Evolutionary conservation across 352 stramenopile species (phyloP).

Genomic region (Pythium dissimile): DNA sequence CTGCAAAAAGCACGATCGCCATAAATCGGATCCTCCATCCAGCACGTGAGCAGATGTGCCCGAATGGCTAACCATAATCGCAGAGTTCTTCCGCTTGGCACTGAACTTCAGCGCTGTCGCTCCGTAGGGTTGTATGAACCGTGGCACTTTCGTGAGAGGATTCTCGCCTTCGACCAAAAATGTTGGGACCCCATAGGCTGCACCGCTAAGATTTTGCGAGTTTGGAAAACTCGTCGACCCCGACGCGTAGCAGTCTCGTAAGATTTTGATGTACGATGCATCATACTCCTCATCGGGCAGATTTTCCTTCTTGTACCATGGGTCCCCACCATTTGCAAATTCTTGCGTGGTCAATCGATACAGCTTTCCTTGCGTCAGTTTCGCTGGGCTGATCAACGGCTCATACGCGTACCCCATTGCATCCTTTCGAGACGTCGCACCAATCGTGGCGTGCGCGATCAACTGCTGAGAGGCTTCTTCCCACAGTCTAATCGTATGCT

Average conservation of each 20-base stretch:
- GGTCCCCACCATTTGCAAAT: slow-evolving; percentile 82
- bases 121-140: slow-evolving; percentile 59
- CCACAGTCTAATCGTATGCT: slow-evolving; percentile 80
- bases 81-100: slow-evolving; percentile 51
- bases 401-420: slow-evolving; percentile 73
- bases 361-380: slow-evolving; percentile 77
- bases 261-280: slow-evolving; percentile 80
- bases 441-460: slow-evolving; percentile 60
- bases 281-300: slow-evolving; percentile 86
- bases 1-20: slow-evolving; percentile 66
- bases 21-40: slow-evolving; percentile 32
- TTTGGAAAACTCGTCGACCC: slow-evolving; percentile 77
- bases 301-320: slow-evolving; percentile 90
- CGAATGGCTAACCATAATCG: slow-evolving; percentile 68
- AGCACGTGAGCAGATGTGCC: slow-evolving; percentile 57
- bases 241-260: slow-evolving; percentile 84
- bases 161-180: slow-evolving; percentile 82
- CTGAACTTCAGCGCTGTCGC: slow-evolving; percentile 60
- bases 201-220: slow-evolving; percentile 84
- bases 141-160: slow-evolving; percentile 52
- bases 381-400: slow-evolving; percentile 43
- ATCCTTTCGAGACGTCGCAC: slow-evolving; percentile 65
- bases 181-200: slow-evolving; percentile 81
- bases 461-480: slow-evolving; percentile 76
- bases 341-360: slow-evolving; percentile 86